Evolutionary conservation across 2,329 filamentous ascomycete species (phyloP), one percentile per base, ranked within the genome.

Genomic region (Clonostachys rosea): DNA sequence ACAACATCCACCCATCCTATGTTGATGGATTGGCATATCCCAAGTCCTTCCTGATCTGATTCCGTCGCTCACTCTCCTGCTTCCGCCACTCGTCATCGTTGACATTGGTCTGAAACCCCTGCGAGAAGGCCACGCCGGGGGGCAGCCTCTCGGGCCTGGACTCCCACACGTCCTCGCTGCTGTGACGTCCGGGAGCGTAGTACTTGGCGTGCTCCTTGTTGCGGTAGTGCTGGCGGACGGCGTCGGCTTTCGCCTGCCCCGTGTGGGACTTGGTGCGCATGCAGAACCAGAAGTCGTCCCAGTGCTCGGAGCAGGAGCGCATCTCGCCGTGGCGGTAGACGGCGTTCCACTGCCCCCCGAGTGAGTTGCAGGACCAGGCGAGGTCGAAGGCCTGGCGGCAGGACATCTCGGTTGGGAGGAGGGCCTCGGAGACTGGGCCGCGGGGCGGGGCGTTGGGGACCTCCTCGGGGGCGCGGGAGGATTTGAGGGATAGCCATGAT

Each of bases 251-350:
- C 54, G 82, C 70, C 40, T 75, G 68, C 20, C 80, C 77, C 1
- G 75, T 66, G 59, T 83, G 83, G 3, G 78, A 76, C 58, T 86
- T 84, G 36, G 84, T 84, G 53, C 89, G 84, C 91, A 97, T 96
- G 75, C 94, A 99, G 71, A 96, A 92, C 88, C 91, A 95, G 68
- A 96, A 97, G 66, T 96, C 89, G 51, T 86, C 80, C 91, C 92
- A 96, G 52, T 91, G 84, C 55, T 95, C 87, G 51, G 76, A 81
- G 75, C 94, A 99, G 5, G 80, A 77, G 41, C 86, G 81, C 59
- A 95, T 72, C 40, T 75, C 71, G 51, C 94, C 94, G 62, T 90
- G 86, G 37, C 94, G 87, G 75, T 97, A 99, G 36, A 97, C 79
- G 59, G 90, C 84, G 59, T 88, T 91, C 75, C 91, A 96, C 65